phyloP scores from a whole-genome alignment of 495 filamentous ascomycete species.

The Podospora sp. region DNA sequence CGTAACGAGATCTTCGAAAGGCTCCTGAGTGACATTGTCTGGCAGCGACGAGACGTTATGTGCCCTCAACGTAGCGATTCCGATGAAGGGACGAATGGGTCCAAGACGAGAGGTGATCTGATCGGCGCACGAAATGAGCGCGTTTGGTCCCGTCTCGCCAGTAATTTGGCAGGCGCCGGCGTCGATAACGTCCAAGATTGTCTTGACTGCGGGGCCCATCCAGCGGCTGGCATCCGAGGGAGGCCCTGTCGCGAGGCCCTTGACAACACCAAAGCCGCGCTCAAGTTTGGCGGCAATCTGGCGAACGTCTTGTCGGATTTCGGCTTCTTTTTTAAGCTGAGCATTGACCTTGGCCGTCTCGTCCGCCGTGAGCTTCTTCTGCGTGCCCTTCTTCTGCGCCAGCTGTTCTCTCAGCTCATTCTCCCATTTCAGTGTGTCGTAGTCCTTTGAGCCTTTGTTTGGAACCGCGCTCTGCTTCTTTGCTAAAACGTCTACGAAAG shows the following conservation, averaged over 20 bases:
- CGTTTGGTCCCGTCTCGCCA: constrained; percentile 73
- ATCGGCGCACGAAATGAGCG: constrained; percentile 77
- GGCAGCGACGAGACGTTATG: constrained; percentile 72
- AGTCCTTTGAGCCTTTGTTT: constrained; percentile 85
- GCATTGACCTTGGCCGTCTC: constrained; percentile 89
- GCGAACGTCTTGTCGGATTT: constrained; percentile 70
- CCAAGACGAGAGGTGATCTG: constrained; percentile 77
- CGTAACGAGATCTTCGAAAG: constrained; percentile 82
- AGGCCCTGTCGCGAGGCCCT: constrained; percentile 77
- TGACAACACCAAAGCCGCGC: constrained; percentile 82
- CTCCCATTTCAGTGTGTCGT: constrained; percentile 96
- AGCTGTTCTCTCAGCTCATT: constrained; percentile 86
- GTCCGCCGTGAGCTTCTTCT: constrained; percentile 86
- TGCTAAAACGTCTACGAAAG: constrained; percentile 86
- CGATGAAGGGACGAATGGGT: constrained; percentile 74
- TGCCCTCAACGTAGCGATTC: constrained; percentile 80
- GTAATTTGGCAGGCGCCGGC: constrained; percentile 81
- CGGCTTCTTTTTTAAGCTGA: constrained; percentile 83
- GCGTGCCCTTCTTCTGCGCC: constrained; percentile 86
- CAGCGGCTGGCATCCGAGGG: constrained; percentile 81
- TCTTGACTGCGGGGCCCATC: constrained; percentile 76
- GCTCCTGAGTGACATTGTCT: constrained; percentile 71
- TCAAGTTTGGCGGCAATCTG: constrained; percentile 67
- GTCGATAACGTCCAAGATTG: constrained; percentile 69
- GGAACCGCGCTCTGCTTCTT: constrained; percentile 70